These are phyloP conservation scores for Decorospora gaudefroyi DNA, from an alignment of 2,329 filamentous ascomycete genomes.

Conservation along the genomic window DNA sequence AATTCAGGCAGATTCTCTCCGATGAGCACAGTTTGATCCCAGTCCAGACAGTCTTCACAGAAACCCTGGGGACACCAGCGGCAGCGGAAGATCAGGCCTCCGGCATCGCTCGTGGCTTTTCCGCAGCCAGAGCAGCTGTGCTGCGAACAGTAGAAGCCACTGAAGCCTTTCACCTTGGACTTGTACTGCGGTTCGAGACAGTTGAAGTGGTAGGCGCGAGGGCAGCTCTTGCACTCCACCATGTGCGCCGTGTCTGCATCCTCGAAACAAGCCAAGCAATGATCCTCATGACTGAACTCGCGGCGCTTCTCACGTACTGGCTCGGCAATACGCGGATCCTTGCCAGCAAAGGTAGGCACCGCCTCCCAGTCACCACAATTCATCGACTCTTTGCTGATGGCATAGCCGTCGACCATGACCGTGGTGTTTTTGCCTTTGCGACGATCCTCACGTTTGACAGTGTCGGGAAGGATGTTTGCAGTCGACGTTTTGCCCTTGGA, in stretches of 20 bases:
- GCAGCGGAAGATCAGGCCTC: slow-evolving; percentile 58
- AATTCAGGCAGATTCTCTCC: slow-evolving; percentile 59
- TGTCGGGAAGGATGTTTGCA: slow-evolving; percentile 46
- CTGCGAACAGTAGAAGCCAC: slow-evolving; percentile 60
- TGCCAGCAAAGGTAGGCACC: slow-evolving; percentile 61
- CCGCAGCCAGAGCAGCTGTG: slow-evolving; percentile 60
- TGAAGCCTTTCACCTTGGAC: slow-evolving; percentile 50
- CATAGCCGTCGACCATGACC: slow-evolving; percentile 61
- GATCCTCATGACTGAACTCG: slow-evolving; percentile 54
- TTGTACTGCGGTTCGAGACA: slow-evolving; percentile 54
- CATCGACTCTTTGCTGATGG: slow-evolving; percentile 61
- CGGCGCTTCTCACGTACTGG: slow-evolving; percentile 56
- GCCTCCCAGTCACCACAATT: slow-evolving; percentile 60
- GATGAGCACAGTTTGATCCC: slow-evolving; percentile 55
- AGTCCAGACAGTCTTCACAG: slow-evolving; percentile 65
- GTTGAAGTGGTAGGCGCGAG: slow-evolving; percentile 58
- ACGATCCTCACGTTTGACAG: slow-evolving; percentile 54
- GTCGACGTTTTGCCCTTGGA: slow-evolving; percentile 29
- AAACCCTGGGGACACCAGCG: slow-evolving; percentile 60
- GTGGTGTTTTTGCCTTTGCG: slow-evolving; percentile 62
- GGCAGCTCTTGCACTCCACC: slow-evolving; percentile 57
- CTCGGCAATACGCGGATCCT: slow-evolving; percentile 58
- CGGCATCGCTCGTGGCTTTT: slow-evolving; percentile 56
- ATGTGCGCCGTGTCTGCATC: slow-evolving; percentile 53
- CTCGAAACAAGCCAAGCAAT: slow-evolving; percentile 58